phyloP scores from a whole-genome alignment of 140 eudicot species.

The Senecio squalidus region DNA sequence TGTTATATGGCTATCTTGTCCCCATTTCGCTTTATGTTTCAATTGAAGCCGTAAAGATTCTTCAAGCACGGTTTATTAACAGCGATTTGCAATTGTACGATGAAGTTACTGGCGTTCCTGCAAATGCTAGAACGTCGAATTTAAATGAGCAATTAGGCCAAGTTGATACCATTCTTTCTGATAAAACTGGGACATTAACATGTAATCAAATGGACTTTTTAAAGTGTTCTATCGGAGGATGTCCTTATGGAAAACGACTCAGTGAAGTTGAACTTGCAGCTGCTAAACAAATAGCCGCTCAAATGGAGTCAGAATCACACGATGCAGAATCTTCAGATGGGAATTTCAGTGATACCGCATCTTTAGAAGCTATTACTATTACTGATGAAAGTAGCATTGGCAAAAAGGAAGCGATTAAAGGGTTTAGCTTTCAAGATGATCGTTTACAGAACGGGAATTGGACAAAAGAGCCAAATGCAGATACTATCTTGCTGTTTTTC shows the following conservation, averaged over 20 bases:
- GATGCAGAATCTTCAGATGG: conserved; percentile 18
- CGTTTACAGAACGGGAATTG: conserved; percentile 47
- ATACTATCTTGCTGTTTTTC: conserved; percentile 45
- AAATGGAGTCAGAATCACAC: conserved; percentile 20
- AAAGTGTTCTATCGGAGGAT: conserved; percentile 63
- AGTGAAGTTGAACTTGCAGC: conserved; percentile 67
- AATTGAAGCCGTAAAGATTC: conserved; percentile 55
- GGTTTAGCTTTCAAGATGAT: conserved; percentile 57
- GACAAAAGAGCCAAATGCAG: conserved; percentile 42
- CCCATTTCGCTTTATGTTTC: conserved; percentile 70
- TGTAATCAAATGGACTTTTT: conserved; percentile 65
- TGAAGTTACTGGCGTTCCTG: conserved; percentile 46
- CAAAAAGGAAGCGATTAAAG: conserved; percentile 24
- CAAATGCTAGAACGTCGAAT: conserved; percentile 62
- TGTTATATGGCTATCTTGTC: conserved; percentile 53
- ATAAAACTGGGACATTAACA: conserved; percentile 71
- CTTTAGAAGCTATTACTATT: conserved; percentile 30
- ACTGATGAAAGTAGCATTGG: conserved; percentile 20
- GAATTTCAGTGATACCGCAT: neutral
- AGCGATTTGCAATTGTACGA: conserved; percentile 45
- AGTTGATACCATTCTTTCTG: conserved; percentile 57
- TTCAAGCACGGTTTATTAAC: conserved; percentile 53
- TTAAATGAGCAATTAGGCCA: conserved; percentile 71
- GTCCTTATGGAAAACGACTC: conserved; percentile 44
- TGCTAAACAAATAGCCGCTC: conserved; percentile 37